These are phyloP conservation scores for Fimicolochytrium jonesii DNA, from an alignment of 192 early-diverging fungal genomes.

Conservation along the genomic window DNA sequence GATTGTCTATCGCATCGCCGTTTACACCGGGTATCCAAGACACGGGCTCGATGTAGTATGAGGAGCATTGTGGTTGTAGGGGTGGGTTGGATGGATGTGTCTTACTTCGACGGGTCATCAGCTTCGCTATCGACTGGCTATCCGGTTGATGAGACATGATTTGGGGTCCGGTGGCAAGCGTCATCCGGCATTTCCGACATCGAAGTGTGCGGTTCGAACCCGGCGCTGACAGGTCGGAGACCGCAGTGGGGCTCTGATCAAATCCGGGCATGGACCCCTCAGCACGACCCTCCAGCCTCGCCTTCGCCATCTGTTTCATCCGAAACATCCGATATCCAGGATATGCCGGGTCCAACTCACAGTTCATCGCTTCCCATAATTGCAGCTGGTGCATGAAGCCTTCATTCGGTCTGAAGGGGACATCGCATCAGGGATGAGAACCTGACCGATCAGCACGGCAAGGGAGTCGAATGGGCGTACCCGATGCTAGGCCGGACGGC, in stretches of 20 bases:
- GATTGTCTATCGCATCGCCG: neutral
- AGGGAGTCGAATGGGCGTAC: too few relatives aligned
- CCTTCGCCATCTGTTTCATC: neutral
- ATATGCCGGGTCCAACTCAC: neutral
- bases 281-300: too few relatives aligned
- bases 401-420: neutral
- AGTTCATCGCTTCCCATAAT: neutral
- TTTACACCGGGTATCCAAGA: neutral
- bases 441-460: too few relatives aligned
- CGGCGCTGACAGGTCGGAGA: neutral
- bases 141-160: neutral
- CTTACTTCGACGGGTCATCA: too few relatives aligned
- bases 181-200: neutral
- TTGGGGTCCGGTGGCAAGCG: neutral
- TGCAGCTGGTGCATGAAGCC: neutral
- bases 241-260: neutral
- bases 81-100: too few relatives aligned
- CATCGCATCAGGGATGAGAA: too few relatives aligned
- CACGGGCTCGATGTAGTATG: neutral
- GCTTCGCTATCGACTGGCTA: too few relatives aligned
- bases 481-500: neutral
- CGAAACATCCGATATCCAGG: neutral
- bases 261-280: too few relatives aligned
- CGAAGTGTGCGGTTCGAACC: neutral
- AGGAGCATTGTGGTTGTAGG: neutral